Base-by-base conservation (phyloP, 371 early-diverging fungal species). In the Haplosporangium sp. region DNA sequence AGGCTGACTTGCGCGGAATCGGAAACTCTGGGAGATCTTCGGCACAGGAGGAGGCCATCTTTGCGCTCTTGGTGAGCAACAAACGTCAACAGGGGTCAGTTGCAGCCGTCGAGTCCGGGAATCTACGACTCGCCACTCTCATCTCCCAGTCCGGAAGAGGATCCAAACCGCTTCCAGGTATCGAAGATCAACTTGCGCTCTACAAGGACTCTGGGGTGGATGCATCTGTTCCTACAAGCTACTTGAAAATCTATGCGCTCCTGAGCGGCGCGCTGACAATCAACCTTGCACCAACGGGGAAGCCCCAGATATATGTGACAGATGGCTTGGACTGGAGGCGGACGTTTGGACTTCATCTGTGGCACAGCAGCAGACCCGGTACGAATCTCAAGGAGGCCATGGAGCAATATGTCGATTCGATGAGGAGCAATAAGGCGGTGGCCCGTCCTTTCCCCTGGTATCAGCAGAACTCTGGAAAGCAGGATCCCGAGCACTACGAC, bases 101-200 rank as follows among this genome's bases (percentile, higher is more conserved):
- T 41, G 83, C 82, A 7, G 87, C 92, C 2, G 67, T 89, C 0
- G 67, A 80, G 29, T 73, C 83, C 29, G 70, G 85, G 21, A 85
- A 94, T 74, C 87, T 86, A 59, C 84, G 88, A 0, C 81, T 94
- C 46, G 92, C 94, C 1, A 89, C 91, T 11, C 75, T 94, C 18
- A 59, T 95, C 16, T 67, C 91, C 1, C 94, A 94, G 73, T 60
- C 88, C 5, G 89, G 87, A 6, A 52, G 89, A 83, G 14, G 87
- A 85, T 48, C 87, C 85, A 65, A 40, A 51, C 47, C 82, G 55
- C 48, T 79, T 83, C 13, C 83, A 74, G 81, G 83, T 51, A 56
- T 94, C 6, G 72, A 67, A 43, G 67, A 83, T 9, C 95, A 94
- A 72, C 62, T 93, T 12, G 43, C 58, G 18, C 53, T 83, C 11